Conservation (phyloP, 1,284 basidiomycete genomes). For the Mycena sp. region DNA sequence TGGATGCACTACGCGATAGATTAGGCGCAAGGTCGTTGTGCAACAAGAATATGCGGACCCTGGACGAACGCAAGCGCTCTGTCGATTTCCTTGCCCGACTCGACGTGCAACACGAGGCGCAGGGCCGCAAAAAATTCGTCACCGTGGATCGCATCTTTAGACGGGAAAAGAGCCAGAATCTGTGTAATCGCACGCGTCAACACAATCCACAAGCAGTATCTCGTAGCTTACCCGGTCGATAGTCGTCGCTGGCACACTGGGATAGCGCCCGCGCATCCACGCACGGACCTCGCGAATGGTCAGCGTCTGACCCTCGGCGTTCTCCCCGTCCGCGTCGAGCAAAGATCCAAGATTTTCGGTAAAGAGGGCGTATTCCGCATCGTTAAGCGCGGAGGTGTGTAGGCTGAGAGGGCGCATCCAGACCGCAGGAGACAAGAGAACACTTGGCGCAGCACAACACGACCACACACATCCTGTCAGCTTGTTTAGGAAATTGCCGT, state of each 20-base stretch:
- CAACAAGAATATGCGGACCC: constrained; percentile 53
- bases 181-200: constrained; percentile 39
- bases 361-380: constrained; percentile 73
- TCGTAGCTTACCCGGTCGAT: constrained; percentile 64
- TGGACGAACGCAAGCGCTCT: constrained; percentile 74
- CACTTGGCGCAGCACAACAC: neutral
- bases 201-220: constrained; percentile 7
- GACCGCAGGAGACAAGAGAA: neutral
- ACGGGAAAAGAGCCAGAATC: constrained; percentile 71
- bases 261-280: constrained; percentile 77
- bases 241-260: constrained; percentile 55
- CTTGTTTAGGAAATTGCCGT: neutral
- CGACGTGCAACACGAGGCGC: constrained; percentile 70
- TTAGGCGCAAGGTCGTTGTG: too few relatives aligned
- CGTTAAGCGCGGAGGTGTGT: constrained; percentile 77
- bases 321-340: constrained; percentile 45
- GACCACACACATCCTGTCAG: constrained; percentile 1
- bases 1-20: constrained; percentile 14
- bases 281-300: constrained; percentile 74
- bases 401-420: constrained; percentile 65
- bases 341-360: constrained; percentile 69
- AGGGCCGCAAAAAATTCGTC: constrained; percentile 82
- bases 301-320: constrained; percentile 43
- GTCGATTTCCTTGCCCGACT: constrained; percentile 66
- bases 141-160: constrained; percentile 61